Percentiles rank a stretch among this genome's conserved stretches.
Conservation (phyloP, 495 filamentous ascomycete species). For the Aeminium ludgeri region DNA sequence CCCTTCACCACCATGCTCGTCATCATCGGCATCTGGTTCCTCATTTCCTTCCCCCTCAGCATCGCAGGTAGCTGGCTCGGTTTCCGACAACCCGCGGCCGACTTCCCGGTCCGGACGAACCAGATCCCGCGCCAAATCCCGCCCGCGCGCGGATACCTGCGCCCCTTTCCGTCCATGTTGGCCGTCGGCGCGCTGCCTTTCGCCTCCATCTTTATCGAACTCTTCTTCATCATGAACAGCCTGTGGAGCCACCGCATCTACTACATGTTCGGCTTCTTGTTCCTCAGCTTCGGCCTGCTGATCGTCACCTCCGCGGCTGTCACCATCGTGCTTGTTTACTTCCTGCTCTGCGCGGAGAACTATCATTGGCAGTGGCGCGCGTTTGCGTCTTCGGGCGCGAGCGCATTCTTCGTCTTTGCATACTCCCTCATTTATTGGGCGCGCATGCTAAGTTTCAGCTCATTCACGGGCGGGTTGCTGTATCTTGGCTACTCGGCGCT, state of each 20-base stretch:
- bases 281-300: conserved; percentile 94
- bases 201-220: conserved; percentile 88
- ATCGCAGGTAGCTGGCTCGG: conserved; percentile 85
- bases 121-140: conserved; percentile 96
- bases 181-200: conserved; percentile 86
- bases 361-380: conserved; percentile 98
- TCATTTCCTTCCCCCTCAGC: conserved; percentile 84
- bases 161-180: conserved; percentile 70
- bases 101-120: conserved; percentile 81
- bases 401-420: conserved; percentile 74
- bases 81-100: conserved; percentile 51
- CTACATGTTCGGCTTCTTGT: conserved; percentile 99
- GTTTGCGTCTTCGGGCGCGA: conserved; percentile 75
- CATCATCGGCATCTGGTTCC: conserved; percentile 84
- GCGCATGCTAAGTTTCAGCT: conserved; percentile 66
- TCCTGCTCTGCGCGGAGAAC: conserved; percentile 86
- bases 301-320: conserved; percentile 87
- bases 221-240: conserved; percentile 95
- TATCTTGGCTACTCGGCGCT: conserved; percentile 87
- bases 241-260: conserved; percentile 97
- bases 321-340: conserved; percentile 84
- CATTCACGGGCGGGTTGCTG: conserved; percentile 68
- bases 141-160: conserved; percentile 59
- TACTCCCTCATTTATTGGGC: conserved; percentile 81
- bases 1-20: conserved; percentile 94